These are phyloP conservation scores for Emiliania huxleyi DNA, from an alignment of 78 protist genomes.

Conservation along the genomic window DNA sequence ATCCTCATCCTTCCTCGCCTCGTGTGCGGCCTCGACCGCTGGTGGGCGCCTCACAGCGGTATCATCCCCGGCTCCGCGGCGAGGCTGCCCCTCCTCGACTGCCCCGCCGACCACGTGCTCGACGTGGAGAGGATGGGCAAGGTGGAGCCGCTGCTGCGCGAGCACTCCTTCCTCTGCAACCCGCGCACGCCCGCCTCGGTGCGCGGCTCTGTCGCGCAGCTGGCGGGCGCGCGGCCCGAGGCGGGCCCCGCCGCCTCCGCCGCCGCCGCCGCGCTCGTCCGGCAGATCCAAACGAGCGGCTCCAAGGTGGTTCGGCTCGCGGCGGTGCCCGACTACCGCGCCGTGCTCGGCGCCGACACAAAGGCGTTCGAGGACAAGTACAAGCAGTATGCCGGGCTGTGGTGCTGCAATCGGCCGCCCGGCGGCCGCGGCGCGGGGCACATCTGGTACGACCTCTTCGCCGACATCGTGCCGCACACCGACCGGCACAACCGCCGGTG, in stretches of 20 bases:
- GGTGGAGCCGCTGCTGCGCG: background rate
- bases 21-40: conserved; percentile 11
- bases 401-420: background rate
- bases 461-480: background rate
- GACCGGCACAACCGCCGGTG: background rate
- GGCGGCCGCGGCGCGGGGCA: background rate
- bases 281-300: background rate
- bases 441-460: background rate
- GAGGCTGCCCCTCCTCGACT: background rate
- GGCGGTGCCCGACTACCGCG: background rate
- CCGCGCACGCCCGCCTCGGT: conserved; percentile 1
- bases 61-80: background rate
- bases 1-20: background rate
- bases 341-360: background rate
- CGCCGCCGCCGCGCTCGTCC: no score
- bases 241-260: no score
- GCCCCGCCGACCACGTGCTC: background rate
- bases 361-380: background rate
- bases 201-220: background rate
- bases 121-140: background rate
- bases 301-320: background rate
- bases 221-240: background rate
- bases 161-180: background rate
- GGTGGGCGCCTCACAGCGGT: background rate
- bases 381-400: background rate